Evolutionary conservation across 1,139 yeast species (phyloP).

Genomic region (Pichia inconspicua): DNA sequence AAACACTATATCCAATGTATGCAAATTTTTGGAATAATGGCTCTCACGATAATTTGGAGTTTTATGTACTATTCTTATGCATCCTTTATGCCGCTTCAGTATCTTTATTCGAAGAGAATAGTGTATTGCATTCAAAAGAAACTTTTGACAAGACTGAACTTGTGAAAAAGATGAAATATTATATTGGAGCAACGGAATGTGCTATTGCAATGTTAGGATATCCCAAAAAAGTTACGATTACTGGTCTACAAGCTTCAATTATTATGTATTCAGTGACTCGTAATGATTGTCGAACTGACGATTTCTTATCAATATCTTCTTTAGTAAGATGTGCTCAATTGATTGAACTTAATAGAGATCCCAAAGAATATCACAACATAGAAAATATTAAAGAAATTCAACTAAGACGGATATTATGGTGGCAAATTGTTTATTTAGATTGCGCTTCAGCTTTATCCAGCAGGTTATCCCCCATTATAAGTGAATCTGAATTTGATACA

Average conservation of each 20-base stretch:
- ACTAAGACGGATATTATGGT: slow-evolving; percentile 49
- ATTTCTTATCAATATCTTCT: slow-evolving; percentile 24
- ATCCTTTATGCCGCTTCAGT: slow-evolving; percentile 21
- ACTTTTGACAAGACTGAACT: background rate
- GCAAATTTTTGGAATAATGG: slow-evolving; percentile 18
- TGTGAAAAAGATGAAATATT: slow-evolving; percentile 7
- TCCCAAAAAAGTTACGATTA: slow-evolving; percentile 14
- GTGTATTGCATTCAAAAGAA: slow-evolving; percentile 4
- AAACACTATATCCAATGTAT: slow-evolving; percentile 14
- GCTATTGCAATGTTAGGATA: slow-evolving; percentile 19
- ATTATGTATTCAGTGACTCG: slow-evolving; percentile 19
- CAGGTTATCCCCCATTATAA: slow-evolving; percentile 49
- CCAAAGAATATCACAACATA: slow-evolving; percentile 41
- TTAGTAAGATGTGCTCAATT: slow-evolving; percentile 46
- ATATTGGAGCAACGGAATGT: slow-evolving; percentile 19
- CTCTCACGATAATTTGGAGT: slow-evolving; percentile 9
- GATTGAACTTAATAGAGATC: slow-evolving; percentile 51
- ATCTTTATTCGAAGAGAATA: slow-evolving; percentile 18
- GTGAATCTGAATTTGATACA: slow-evolving; percentile 48
- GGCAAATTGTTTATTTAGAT: slow-evolving; percentile 57
- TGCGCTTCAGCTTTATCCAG: slow-evolving; percentile 49
- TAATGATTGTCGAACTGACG: slow-evolving; percentile 21
- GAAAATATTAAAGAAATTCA: slow-evolving; percentile 42
- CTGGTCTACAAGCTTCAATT: slow-evolving; percentile 18
- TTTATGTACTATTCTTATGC: slow-evolving; percentile 16